Percentiles rank a stretch among this genome's conserved stretches.
Conservation (phyloP, 495 filamentous ascomycete genomes). For the Rostrohypoxylon terebratum region DNA sequence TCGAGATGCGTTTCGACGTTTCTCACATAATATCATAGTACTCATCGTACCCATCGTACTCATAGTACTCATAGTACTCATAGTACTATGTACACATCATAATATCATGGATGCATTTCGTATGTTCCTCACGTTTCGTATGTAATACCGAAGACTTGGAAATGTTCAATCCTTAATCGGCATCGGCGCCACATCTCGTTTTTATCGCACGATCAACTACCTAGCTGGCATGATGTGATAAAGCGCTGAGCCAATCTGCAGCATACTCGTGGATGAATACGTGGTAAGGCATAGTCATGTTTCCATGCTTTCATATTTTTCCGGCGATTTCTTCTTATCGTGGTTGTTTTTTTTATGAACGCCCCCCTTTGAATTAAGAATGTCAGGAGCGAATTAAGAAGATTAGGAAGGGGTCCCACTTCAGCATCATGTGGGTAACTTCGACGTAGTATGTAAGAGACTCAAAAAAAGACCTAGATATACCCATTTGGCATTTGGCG, state of each 20-base stretch:
- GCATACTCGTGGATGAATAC: slow-evolving; percentile 20
- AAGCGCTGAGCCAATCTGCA: slow-evolving; percentile 12
- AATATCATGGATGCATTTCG: neutral
- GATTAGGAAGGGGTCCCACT: neutral
- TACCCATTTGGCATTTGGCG: neutral
- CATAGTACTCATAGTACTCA: too few relatives aligned
- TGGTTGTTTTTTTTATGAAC: neutral
- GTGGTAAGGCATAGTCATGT: neutral
- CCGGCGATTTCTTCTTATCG: slow-evolving; percentile 4
- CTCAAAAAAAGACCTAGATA: neutral
- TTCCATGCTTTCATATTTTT: neutral
- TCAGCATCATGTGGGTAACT: neutral
- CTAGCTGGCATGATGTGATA: slow-evolving; percentile 2
- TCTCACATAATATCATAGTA: slow-evolving; percentile 1
- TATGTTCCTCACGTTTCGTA: neutral
- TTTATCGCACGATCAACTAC: slow-evolving; percentile 17
- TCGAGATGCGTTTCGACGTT: neutral
- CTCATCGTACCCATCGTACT: too few relatives aligned
- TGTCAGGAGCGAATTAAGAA: too few relatives aligned
- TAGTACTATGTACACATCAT: neutral
- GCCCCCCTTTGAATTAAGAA: neutral
- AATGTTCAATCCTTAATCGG: neutral
- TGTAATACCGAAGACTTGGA: neutral
- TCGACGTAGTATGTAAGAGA: neutral
- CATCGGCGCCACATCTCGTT: neutral